Evolutionary conservation across 2,329 filamentous ascomycete species (phyloP).

Genomic region (Alternaria gansuensis): DNA sequence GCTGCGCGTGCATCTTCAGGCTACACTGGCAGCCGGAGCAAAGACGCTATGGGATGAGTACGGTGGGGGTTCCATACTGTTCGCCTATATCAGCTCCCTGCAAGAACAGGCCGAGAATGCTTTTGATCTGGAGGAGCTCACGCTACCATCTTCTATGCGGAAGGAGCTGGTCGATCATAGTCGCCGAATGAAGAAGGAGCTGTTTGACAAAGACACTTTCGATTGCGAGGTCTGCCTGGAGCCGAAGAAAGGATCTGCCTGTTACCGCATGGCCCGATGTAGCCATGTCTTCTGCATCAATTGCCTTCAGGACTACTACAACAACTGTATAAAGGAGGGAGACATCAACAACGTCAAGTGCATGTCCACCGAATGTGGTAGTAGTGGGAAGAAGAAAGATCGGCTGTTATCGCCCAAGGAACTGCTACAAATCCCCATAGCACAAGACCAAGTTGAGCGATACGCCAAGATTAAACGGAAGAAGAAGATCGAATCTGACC

Average conservation of each 20-base stretch:
- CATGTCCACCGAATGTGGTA: slow-evolving; percentile 74
- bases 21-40: slow-evolving; percentile 59
- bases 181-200: slow-evolving; percentile 73
- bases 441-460: slow-evolving; percentile 76
- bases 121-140: slow-evolving; percentile 62
- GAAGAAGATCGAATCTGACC: slow-evolving; percentile 88
- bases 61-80: slow-evolving; percentile 65
- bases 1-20: slow-evolving; percentile 59
- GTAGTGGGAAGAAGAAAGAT: slow-evolving; percentile 56
- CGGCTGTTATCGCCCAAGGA: slow-evolving; percentile 81
- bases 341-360: slow-evolving; percentile 83
- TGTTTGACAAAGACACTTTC: slow-evolving; percentile 85
- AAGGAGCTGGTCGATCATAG: slow-evolving; percentile 81
- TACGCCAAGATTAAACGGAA: slow-evolving; percentile 94
- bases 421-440: slow-evolving; percentile 64
- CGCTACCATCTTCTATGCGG: slow-evolving; percentile 63
- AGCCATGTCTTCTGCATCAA: slow-evolving; percentile 88
- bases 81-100: slow-evolving; percentile 67
- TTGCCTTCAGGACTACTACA: slow-evolving; percentile 93
- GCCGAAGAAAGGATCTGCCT: slow-evolving; percentile 84
- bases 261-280: slow-evolving; percentile 84
- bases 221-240: slow-evolving; percentile 90
- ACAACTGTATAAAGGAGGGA: slow-evolving; percentile 84
- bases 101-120: slow-evolving; percentile 66
- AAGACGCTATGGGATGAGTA: slow-evolving; percentile 67